Evolutionary conservation across 2,329 filamentous ascomycete genomes (phyloP), one percentile per base, ranked within the genome.

Genomic region (Seiridium cupressi): DNA sequence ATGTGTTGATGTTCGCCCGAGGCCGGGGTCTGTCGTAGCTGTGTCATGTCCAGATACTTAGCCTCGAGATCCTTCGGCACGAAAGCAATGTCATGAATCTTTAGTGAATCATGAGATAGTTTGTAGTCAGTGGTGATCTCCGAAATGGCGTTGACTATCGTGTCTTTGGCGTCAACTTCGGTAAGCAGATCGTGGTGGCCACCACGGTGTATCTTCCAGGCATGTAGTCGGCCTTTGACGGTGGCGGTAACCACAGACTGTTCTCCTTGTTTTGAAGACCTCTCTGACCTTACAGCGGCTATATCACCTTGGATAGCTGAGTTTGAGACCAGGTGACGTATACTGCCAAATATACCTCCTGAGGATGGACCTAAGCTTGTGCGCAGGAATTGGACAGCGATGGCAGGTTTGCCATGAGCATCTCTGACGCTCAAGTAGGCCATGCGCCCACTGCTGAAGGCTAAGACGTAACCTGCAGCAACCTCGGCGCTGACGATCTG

Each of bases 161-260:
- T 75, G 31, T 88, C 85, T 59, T 87, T 85, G 60, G 88, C 80
- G 72, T 96, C 90, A 31, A 88, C 80, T 62, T 94, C 91, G 34
- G 84, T 84, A 51, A 90, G 84, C 53, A 92, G 82, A 48, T 90
- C 87, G 70, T 93, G 89, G 65, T 93, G 91, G 40, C 93, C 93
- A 62, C 91, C 91, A 73, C 94, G 92, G 69, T 94, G 92, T 48
- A 97, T 83, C 70, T 90, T 91, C 95, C 95, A 99, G 6, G 89
- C 84, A 67, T 96, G 89, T 34, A 99, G 77, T 60, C 88, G 84
- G 35, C 91, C 94, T 67, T 89, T 89, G 58, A 87, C 84, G 1
- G 93, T 95, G 11, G 89, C 87, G 44, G 93, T 87, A 51, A 97
- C 84, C 40, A 97, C 83, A 66, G 93, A 92, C 70, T 93, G 88